Percentiles rank a stretch among this genome's conserved stretches.
phyloP scores from a whole-genome alignment of 495 filamentous ascomycete species.

The Talaromyces thailandensis region DNA sequence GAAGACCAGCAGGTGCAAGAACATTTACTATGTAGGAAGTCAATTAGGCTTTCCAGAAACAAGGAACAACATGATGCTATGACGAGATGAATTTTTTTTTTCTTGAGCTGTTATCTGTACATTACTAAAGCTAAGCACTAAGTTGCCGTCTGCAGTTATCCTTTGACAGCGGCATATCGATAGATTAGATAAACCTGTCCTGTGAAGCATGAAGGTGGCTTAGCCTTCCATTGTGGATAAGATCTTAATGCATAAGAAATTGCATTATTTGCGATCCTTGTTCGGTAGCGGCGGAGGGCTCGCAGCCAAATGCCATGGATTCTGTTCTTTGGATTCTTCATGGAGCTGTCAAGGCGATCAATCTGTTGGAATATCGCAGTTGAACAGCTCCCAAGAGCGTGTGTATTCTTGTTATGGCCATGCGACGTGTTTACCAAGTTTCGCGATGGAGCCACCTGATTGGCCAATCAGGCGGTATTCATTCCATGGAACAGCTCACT shows the following conservation, averaged over 20 bases:
- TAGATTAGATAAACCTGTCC: background rate
- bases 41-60: background rate
- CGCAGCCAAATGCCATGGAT: background rate
- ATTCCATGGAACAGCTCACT: background rate
- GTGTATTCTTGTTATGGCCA: background rate
- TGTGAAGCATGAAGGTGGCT: background rate
- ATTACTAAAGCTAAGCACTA: background rate
- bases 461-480: background rate
- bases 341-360: background rate
- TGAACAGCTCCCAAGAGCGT: background rate
- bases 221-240: background rate
- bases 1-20: background rate
- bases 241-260: background rate
- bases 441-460: background rate
- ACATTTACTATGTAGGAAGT: too few species aligned
- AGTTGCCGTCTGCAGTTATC: background rate
- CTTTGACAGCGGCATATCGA: background rate
- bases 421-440: background rate
- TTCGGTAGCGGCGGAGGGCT: background rate
- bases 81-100: background rate
- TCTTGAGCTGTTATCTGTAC: background rate
- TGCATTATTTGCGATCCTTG: background rate
- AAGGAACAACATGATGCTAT: background rate
- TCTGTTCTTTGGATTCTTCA: background rate
- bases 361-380: background rate